Evolutionary conservation across 1,284 basidiomycete species (phyloP), one percentile per base, ranked within the genome.

Genomic region (Apiotrichum veenhuisii): DNA sequence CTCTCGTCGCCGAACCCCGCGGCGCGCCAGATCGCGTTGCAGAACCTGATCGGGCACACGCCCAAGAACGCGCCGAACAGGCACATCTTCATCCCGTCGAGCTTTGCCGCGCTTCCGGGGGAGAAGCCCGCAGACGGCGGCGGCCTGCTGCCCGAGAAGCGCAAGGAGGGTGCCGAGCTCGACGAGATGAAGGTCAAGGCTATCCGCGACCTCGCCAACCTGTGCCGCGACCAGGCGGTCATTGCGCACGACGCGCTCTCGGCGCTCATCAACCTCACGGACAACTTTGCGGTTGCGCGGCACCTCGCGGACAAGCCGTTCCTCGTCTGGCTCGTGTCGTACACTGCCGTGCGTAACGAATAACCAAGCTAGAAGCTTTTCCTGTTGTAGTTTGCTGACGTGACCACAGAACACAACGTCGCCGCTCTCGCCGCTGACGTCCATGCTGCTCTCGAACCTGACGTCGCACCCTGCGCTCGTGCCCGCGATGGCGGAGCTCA

Each of bases 371-470:
- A n/a, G n/a, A n/a, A n/a, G 12, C 30, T 30, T 30, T 3, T n/a
- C 26, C 12, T 33, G 55, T 26, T 54, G 30, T 11, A 17, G 18
- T 20, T 3, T 22, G 37, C 59, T 65, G 49, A 64, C 48, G 12
- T 12, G 12, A 30, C 12, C 12, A 8, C 65, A 96, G 93, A 56
- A 95, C 76, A 87, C 89, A 8, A 84, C 88, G 61, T 87, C 94
- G 5, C 85, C 90, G 52, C 85, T 97, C 20, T 91, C 93, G 33
- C 95, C 98, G 78, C 84, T 98, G 12, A 92, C 93, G 1, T 86
- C 91, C 33, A 98, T 99, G 96, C 82, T 98, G 1, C 82, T 98
- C 8, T 97, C 94, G 20, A 99, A 99, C 77, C 80, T 98, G 43
- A 91, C 92, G 17, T 84, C 89, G 15, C 85, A 90, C 52, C 82